Base-by-base conservation (phyloP, 2,329 filamentous ascomycete species). In the Intubia oerlemansii region DNA sequence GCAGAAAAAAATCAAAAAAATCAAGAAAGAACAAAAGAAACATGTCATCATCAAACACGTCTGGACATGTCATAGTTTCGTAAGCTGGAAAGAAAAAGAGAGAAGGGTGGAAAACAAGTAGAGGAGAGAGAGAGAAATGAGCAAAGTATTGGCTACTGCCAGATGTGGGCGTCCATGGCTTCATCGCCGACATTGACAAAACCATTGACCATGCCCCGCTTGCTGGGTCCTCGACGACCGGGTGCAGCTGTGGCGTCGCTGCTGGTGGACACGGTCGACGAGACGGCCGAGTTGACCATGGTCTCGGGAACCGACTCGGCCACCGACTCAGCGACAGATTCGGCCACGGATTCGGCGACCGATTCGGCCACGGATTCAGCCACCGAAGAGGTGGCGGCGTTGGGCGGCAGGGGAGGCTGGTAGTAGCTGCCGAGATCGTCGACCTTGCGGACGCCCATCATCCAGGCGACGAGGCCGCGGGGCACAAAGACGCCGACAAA, bases 401-500 rank as follows among this genome's bases (percentile, higher is more conserved):
- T 17, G 39, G 28, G 45, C 44, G 50, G 46, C 16, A 47, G 47
- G 2, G 27, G 19, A 48, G 5, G 49, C 50, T 38, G 52, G 50
- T 65, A 61, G 61, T 61, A 66, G 3, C 55, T 46, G 27, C 56
- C 57, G 26, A 69, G 49, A 45, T 67, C 57, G 30, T 66, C 58
- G 11, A 73, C 66, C 32, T 55, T 56, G 35, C 71, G 59, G 33
- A 84, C 65, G 9, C 82, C 82, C 66, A 95, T 75, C 77, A 95
- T 91, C 77, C 80, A 88, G 2, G 71, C 72, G n/a, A 95, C 75
- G 11, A 93, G 46, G 3, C 70, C 62, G 13, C 66, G 60, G 2
- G 88, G 85, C 15, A 77, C 62, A 66, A 75, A 85, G 22, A 66
- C 64, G 5, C 84, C 88, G 7, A 95, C 75, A 17, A 93, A 60